Conservation (phyloP, 2,329 filamentous ascomycete genomes). For the Pseudocercospora eumusae region DNA sequence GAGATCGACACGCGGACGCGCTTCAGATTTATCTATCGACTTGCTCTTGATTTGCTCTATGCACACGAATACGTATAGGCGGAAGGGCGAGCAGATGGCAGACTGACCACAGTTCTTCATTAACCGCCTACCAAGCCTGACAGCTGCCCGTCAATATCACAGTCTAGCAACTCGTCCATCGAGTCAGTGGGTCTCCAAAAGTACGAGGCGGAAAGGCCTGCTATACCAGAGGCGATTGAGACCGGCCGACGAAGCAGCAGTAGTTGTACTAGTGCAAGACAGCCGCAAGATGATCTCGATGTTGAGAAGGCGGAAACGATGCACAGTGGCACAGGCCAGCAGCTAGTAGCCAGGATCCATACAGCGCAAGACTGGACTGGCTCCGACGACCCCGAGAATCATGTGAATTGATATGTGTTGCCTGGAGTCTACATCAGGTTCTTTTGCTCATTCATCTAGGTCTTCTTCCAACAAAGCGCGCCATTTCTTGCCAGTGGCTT, state of each 20-base stretch:
- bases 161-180: background rate
- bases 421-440: background rate
- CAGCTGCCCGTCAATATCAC: too few species aligned
- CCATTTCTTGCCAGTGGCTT: slow-evolving; percentile 25
- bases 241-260: background rate
- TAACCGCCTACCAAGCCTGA: too few species aligned
- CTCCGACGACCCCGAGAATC: slow-evolving; percentile 32
- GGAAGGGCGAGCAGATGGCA: too few species aligned
- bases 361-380: slow-evolving; percentile 34
- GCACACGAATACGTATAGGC: too few species aligned
- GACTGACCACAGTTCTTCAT: too few species aligned
- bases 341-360: slow-evolving; percentile 11
- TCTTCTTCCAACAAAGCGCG: slow-evolving; percentile 20
- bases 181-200: background rate
- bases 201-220: slow-evolving; percentile 14
- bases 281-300: slow-evolving; percentile 29
- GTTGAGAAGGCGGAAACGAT: slow-evolving; percentile 17
- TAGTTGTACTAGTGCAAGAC: slow-evolving; percentile 17
- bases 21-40: too few species aligned
- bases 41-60: too few species aligned
- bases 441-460: slow-evolving; percentile 23
- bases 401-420: slow-evolving; percentile 14
- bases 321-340: slow-evolving; percentile 5
- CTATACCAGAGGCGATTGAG: slow-evolving; percentile 22
- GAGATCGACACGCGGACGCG: too few species aligned